A percentile compares a stretch with the other conserved stretches of the same genome.
Evolutionary conservation across 371 early-diverging fungal species (phyloP).

Genomic region (Rhizomucor pusillus): DNA sequence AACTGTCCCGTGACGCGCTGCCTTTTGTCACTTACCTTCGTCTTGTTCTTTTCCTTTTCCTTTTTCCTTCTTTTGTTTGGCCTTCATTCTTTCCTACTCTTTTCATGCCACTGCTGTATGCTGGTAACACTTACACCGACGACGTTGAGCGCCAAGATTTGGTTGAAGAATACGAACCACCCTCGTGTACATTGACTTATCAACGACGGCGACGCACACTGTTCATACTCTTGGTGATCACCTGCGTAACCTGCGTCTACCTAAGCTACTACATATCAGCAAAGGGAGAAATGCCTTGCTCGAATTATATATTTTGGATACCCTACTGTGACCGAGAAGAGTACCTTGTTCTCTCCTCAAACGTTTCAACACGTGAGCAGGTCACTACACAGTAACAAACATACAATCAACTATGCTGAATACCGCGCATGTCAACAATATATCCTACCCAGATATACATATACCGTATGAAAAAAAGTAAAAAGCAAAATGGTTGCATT

Average conservation of each 20-base stretch:
- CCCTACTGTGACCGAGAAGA: constrained; percentile 17
- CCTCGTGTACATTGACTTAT: background rate
- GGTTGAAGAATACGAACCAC: background rate
- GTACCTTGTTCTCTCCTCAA: constrained; percentile 8
- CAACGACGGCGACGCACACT: constrained; percentile 12
- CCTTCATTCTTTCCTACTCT: background rate
- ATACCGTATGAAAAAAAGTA: too few relatives aligned
- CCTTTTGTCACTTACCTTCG: too few relatives aligned
- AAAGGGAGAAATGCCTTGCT: constrained; percentile 8
- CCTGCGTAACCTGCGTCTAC: constrained; percentile 12
- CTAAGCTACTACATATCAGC: constrained; percentile 17
- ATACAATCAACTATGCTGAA: background rate
- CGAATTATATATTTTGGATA: constrained; percentile 19
- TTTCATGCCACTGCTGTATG: too few relatives aligned
- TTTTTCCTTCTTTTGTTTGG: constrained; percentile 1
- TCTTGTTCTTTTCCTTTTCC: too few relatives aligned
- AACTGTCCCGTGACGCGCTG: too few relatives aligned
- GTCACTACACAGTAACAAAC: too few relatives aligned
- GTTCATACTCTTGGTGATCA: constrained; percentile 9
- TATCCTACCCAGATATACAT: too few relatives aligned
- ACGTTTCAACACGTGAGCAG: background rate
- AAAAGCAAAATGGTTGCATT: too few relatives aligned
- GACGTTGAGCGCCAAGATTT: too few relatives aligned
- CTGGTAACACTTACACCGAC: too few relatives aligned
- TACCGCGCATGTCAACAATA: too few relatives aligned